phyloP scores from a whole-genome alignment of 2,329 filamentous ascomycete species.

The Sclerotinia trifoliorum region DNA sequence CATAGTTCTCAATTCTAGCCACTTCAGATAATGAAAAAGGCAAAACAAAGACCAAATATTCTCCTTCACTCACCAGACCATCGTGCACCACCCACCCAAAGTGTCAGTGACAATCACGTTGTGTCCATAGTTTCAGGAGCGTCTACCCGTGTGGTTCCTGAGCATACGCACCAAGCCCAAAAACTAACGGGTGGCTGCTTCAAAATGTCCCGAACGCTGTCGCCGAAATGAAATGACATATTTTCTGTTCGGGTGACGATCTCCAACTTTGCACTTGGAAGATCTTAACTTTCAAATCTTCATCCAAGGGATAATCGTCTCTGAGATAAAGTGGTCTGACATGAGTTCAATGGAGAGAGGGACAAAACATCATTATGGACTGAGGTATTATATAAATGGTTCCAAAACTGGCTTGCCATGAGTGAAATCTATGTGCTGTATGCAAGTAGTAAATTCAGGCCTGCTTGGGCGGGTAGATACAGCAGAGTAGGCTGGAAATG shows the following conservation, averaged over 20 bases:
- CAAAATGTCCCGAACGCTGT: conserved; percentile 13
- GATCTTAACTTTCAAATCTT: not conserved
- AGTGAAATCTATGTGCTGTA: not conserved
- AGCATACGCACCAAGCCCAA: conserved; percentile 5
- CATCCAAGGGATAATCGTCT: not conserved
- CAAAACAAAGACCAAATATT: not conserved
- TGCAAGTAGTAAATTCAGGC: conserved; percentile 4
- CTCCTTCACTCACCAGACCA: not conserved
- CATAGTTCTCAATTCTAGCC: not conserved
- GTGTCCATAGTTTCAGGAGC: conserved; percentile 7
- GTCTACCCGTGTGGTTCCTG: conserved; percentile 9
- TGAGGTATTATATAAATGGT: conserved; percentile 9
- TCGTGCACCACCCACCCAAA: conserved; percentile 7
- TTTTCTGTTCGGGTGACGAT: not conserved
- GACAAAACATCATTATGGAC: not conserved
- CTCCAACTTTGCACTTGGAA: not conserved
- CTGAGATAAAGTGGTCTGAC: conserved; percentile 1
- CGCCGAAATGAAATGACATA: conserved; percentile 11
- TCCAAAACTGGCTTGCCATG: not conserved
- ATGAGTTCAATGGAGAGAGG: conserved; percentile 9
- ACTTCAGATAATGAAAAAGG: not conserved
- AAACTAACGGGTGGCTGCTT: conserved; percentile 16
- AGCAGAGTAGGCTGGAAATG: conserved; percentile 14
- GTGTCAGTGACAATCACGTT: conserved; percentile 22
- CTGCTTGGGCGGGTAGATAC: conserved; percentile 1